Percentiles rank a stretch among this genome's conserved stretches.
Conservation (phyloP, 1,284 basidiomycete species). For the Sporisorium exsertum region DNA sequence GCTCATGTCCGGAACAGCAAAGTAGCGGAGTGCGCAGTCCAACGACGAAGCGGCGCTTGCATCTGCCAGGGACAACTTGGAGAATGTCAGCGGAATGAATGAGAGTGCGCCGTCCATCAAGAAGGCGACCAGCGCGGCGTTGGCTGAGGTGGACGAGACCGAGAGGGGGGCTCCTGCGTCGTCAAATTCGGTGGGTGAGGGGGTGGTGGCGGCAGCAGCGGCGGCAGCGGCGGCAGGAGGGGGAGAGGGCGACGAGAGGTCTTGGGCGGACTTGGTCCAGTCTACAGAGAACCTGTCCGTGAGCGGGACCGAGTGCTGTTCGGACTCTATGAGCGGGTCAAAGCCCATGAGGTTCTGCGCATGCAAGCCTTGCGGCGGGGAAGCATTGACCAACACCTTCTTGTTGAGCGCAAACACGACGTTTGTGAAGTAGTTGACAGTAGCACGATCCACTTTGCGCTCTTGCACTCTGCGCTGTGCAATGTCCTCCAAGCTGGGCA, state of each 20-base stretch:
- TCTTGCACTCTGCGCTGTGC: slow-evolving; percentile 33
- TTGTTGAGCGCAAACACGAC: slow-evolving; percentile 35
- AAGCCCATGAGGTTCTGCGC: slow-evolving; percentile 28
- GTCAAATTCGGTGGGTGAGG: not conserved
- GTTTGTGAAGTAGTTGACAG: slow-evolving; percentile 26
- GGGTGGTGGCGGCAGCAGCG: not conserved
- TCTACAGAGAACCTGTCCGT: slow-evolving; percentile 43
- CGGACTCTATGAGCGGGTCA: slow-evolving; percentile 26
- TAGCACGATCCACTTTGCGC: slow-evolving; percentile 24
- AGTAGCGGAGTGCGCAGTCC: slow-evolving; percentile 63
- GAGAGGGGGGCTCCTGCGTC: slow-evolving; percentile 19
- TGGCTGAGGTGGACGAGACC: slow-evolving; percentile 21
- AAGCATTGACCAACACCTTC: slow-evolving; percentile 5
- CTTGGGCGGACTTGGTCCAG: slow-evolving; percentile 35
- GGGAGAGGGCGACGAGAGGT: slow-evolving; percentile 11
- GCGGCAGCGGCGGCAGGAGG: slow-evolving; percentile 3
- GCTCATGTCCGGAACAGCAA: slow-evolving; percentile 50
- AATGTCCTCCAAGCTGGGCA: slow-evolving; percentile 22
- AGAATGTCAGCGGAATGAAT: slow-evolving; percentile 63
- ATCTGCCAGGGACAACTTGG: slow-evolving; percentile 39
- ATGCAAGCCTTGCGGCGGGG: slow-evolving; percentile 37
- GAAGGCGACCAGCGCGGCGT: slow-evolving; percentile 40
- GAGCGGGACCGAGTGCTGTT: slow-evolving; percentile 24
- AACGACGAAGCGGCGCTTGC: slow-evolving; percentile 53
- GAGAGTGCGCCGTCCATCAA: slow-evolving; percentile 59